phyloP scores from a whole-genome alignment of 257 asterid species.

The Capsicum rhomboideum region DNA sequence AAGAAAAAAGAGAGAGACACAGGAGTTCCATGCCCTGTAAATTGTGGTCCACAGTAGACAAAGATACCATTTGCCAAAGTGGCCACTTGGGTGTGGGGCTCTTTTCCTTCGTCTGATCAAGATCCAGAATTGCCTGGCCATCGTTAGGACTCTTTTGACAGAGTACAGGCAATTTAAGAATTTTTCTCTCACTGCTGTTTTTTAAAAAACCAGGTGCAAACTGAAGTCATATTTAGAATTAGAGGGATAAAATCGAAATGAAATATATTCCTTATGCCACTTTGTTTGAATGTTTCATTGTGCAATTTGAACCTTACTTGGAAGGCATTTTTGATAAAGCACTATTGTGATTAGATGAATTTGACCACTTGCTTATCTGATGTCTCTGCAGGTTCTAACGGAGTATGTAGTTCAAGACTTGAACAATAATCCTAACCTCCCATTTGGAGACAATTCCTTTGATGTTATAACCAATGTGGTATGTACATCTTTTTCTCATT shows the following conservation, averaged over 20 bases:
- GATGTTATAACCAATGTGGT: constrained; percentile 89
- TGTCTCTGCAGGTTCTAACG: constrained; percentile 60
- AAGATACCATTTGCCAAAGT: background rate
- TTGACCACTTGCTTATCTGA: background rate
- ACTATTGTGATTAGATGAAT: background rate
- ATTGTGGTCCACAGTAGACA: background rate
- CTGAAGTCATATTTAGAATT: background rate
- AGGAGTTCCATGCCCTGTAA: background rate
- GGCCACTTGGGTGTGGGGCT: background rate
- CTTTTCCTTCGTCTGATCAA: background rate
- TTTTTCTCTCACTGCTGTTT: background rate
- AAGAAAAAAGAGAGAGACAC: background rate
- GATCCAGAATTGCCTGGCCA: background rate
- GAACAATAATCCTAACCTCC: constrained; percentile 72
- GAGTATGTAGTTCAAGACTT: constrained; percentile 92
- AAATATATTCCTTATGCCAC: background rate
- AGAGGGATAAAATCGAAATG: background rate
- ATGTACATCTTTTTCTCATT: constrained; percentile 15
- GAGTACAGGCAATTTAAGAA: background rate
- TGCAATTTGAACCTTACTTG: background rate
- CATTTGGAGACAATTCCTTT: constrained; percentile 66
- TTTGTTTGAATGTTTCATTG: background rate
- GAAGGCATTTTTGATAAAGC: background rate
- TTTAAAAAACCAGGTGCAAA: background rate
- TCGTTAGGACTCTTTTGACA: background rate